Evolutionary conservation across 2,329 filamentous ascomycete genomes (phyloP).

Genomic region (Didymella sp.): DNA sequence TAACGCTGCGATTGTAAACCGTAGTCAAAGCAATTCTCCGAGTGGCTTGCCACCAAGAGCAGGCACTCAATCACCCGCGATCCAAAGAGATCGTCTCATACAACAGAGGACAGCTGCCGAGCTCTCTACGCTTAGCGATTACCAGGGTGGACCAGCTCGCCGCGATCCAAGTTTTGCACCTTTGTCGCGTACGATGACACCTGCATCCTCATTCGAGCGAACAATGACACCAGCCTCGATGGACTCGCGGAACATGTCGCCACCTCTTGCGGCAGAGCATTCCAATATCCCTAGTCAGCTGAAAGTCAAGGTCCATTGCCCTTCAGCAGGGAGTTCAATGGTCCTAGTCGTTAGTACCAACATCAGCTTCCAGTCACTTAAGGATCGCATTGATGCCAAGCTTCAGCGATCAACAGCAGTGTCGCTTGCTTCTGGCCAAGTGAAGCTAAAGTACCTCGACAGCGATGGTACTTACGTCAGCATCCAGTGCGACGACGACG

Average conservation of each 20-base stretch:
- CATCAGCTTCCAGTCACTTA: constrained; percentile 90
- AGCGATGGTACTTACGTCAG: constrained; percentile 86
- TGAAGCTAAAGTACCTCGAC: constrained; percentile 89
- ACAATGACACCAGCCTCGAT: constrained; percentile 49
- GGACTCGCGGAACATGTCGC: constrained; percentile 50
- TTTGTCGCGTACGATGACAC: constrained; percentile 46
- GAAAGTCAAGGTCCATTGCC: constrained; percentile 92
- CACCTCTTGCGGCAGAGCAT: constrained; percentile 44
- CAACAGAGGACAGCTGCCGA: constrained; percentile 46
- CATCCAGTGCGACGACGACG: constrained; percentile 94
- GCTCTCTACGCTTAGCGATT: constrained; percentile 50
- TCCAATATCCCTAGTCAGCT: constrained; percentile 72
- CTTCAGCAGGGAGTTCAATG: constrained; percentile 80
- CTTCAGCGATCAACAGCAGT: constrained; percentile 84
- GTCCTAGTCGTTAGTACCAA: constrained; percentile 96
- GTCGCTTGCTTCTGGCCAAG: constrained; percentile 79
- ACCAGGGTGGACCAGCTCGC: constrained; percentile 38
- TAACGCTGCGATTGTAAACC: constrained; percentile 68
- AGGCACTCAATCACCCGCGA: constrained; percentile 74
- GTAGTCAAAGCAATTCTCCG: constrained; percentile 84
- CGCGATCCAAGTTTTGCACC: constrained; percentile 42
- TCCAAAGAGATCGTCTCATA: constrained; percentile 66
- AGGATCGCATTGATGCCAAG: constrained; percentile 96
- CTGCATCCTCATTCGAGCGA: constrained; percentile 50
- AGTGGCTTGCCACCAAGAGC: constrained; percentile 71